Conservation (phyloP, 1,284 basidiomycete genomes). For the Microbotryomycetes sp. region DNA sequence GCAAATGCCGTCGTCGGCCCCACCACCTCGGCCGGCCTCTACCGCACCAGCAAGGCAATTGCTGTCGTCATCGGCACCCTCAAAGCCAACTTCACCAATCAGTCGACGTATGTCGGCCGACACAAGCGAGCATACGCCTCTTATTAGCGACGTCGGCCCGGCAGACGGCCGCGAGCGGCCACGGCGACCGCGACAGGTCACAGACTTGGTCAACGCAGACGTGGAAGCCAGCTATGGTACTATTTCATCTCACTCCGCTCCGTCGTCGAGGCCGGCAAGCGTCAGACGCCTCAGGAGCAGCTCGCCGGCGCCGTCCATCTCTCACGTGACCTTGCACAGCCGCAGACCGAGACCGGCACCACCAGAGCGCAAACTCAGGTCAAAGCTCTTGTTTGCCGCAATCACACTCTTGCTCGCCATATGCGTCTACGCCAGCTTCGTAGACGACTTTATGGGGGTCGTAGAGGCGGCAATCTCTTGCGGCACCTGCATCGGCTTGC, state of each 20-base stretch:
- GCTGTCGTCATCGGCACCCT: no score
- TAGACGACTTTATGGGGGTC: slow-evolving; percentile 31
- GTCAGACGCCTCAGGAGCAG: not conserved
- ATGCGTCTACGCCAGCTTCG: slow-evolving; percentile 30
- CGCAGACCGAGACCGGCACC: not conserved
- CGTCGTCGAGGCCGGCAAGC: not conserved
- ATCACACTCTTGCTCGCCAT: slow-evolving; percentile 19
- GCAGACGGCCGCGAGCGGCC: not conserved
- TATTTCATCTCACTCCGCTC: not conserved
- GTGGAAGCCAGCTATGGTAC: not conserved
- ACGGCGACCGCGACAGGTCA: not conserved
- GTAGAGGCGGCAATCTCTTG: slow-evolving; percentile 30
- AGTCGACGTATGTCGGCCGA: no score
- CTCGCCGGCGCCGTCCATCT: not conserved
- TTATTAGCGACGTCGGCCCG: not conserved
- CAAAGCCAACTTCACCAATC: no score
- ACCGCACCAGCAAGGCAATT: no score
- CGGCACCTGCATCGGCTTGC: slow-evolving; percentile 32
- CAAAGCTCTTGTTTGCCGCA: slow-evolving; percentile 9
- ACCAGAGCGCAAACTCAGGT: not conserved
- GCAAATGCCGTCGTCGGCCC: no score
- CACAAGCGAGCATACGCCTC: no score
- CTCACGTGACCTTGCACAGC: not conserved
- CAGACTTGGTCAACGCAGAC: not conserved
- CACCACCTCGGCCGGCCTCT: no score